Evolutionary conservation across 2,329 filamentous ascomycete genomes (phyloP).

Genomic region (Bipolaris sorokiniana): DNA sequence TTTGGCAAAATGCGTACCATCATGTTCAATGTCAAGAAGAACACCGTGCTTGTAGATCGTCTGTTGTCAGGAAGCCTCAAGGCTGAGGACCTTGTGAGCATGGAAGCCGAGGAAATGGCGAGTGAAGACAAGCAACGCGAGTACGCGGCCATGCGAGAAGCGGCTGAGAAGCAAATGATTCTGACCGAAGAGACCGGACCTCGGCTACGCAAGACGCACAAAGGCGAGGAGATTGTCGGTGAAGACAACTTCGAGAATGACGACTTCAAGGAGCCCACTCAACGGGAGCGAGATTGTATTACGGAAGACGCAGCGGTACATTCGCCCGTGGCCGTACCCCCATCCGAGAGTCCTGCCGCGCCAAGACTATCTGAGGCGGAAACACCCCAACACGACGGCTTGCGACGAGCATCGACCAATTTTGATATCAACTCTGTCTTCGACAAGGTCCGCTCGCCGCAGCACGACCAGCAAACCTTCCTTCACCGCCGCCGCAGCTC

Average conservation of each 20-base stretch:
- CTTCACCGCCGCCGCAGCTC: conserved; percentile 58
- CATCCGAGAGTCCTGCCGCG: conserved; percentile 29
- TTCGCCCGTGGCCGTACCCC: conserved; percentile 24
- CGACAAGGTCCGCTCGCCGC: conserved; percentile 79
- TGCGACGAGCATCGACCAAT: conserved; percentile 63
- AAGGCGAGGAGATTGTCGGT: conserved; percentile 89
- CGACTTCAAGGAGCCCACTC: conserved; percentile 38
- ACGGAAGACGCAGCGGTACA: conserved; percentile 31
- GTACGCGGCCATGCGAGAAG: conserved; percentile 76
- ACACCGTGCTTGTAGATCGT: conserved; percentile 75
- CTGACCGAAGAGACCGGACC: conserved; percentile 74
- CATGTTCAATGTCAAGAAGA: conserved; percentile 86
- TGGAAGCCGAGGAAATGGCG: conserved; percentile 89
- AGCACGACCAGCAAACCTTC: conserved; percentile 56
- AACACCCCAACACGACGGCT: conserved; percentile 40
- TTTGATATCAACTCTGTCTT: conserved; percentile 90
- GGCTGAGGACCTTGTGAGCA: conserved; percentile 78
- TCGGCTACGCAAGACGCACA: conserved; percentile 86
- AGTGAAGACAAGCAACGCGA: conserved; percentile 85
- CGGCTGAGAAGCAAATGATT: conserved; percentile 82
- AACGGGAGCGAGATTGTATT: conserved; percentile 34
- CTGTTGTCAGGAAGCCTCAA: conserved; percentile 75
- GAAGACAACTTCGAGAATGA: conserved; percentile 60
- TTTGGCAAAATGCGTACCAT: conserved; percentile 74
- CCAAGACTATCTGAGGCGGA: conserved; percentile 42